Evolutionary conservation across 352 stramenopile genomes (phyloP).

Genomic region (Thraustotheca clavata): DNA sequence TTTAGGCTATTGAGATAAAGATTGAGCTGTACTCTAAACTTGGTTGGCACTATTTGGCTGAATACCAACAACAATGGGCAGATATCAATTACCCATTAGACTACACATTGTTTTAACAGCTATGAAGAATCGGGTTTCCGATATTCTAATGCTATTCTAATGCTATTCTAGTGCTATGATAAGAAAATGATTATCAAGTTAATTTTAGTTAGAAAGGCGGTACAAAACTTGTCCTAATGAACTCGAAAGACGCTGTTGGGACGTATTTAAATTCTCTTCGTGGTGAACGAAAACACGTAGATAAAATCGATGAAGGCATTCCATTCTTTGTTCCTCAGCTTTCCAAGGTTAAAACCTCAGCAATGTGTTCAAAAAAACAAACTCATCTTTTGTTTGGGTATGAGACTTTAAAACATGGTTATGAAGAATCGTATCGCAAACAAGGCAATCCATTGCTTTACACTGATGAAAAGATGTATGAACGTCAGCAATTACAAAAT

Average conservation of each 20-base stretch:
- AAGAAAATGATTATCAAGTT: no score
- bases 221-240: neutral
- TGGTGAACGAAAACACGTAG: neutral
- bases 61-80: constrained; percentile 47
- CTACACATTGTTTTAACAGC: constrained; percentile 12
- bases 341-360: constrained; percentile 54
- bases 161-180: neutral
- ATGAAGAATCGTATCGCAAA: constrained; percentile 45
- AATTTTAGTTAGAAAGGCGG: no score
- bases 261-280: constrained; percentile 16
- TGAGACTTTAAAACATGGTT: constrained; percentile 24
- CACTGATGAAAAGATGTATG: constrained; percentile 52
- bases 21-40: neutral
- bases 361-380: constrained; percentile 40
- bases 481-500: constrained; percentile 43
- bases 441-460: constrained; percentile 63
- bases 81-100: constrained; percentile 8
- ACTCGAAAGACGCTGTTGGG: constrained; percentile 4
- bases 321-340: constrained; percentile 55
- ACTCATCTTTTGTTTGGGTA: constrained; percentile 48
- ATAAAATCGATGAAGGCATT: constrained; percentile 30
- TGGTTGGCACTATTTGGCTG: neutral
- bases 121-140: no score
- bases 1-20: neutral
- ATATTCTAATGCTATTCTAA: neutral